A percentile compares a stretch with the other conserved stretches of the same genome.
Evolutionary conservation across 1,284 basidiomycete genomes (phyloP).

Genomic region (Tranzscheliella williamsii): DNA sequence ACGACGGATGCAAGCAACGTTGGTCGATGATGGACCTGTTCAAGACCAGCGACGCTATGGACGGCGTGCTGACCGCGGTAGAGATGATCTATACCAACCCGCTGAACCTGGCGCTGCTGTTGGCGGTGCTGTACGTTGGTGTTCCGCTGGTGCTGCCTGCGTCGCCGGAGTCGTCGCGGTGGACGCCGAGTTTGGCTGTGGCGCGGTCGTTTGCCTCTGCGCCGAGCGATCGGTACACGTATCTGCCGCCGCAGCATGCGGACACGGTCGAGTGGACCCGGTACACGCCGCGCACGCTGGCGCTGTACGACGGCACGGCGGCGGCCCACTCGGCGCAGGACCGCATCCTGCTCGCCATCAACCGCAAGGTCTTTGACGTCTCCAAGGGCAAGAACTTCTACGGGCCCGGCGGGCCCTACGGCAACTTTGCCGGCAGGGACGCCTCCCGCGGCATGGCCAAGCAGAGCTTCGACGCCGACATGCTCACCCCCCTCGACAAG

Average conservation of each 20-base stretch:
- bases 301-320: constrained; percentile 52
- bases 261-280: constrained; percentile 45
- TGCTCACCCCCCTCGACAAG: constrained; percentile 83
- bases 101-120: constrained; percentile 42
- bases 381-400: constrained; percentile 85
- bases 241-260: constrained; percentile 48
- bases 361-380: constrained; percentile 87
- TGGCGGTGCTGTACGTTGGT: constrained; percentile 34
- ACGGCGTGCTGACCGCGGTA: neutral
- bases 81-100: constrained; percentile 47
- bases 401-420: constrained; percentile 91
- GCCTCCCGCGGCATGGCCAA: constrained; percentile 95
- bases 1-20: too few species aligned
- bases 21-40: constrained; percentile 12
- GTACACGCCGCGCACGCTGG: constrained; percentile 57
- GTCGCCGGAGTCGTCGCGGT: constrained; percentile 21
- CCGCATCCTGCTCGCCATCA: constrained; percentile 82
- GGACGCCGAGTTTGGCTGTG: constrained; percentile 27
- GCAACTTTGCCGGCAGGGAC: constrained; percentile 92
- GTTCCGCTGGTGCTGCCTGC: constrained; percentile 40
- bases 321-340: constrained; percentile 2
- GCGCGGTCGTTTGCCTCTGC: constrained; percentile 29
- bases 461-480: constrained; percentile 88
- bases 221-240: constrained; percentile 38
- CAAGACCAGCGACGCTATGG: too few species aligned